Base-by-base conservation (phyloP, 2,329 filamentous ascomycete genomes). In the Claviceps fusiformis region DNA sequence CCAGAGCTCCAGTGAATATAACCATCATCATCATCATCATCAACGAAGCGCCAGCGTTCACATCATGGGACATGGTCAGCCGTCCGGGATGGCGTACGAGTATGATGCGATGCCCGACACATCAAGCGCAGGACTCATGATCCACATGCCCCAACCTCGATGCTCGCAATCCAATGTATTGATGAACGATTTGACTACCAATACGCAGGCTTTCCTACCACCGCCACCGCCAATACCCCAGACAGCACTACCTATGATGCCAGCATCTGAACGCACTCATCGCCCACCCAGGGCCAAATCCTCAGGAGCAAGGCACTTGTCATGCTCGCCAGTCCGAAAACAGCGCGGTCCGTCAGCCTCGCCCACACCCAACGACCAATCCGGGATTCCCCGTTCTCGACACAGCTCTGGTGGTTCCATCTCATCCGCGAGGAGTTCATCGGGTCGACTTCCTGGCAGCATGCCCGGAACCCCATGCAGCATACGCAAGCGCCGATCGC, bases 71-170 rank as follows among this genome's bases (percentile, higher is more conserved):
- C 71, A 74, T 55, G 64, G 63, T 15, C 71, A 73, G 46, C 71
- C 73, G 24, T 61, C 63, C 9, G 70, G 72, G 24, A 62, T 75
- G 45, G 62, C 69, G 0, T 75, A 73, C 55, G 71, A 74, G 48
- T 73, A 72, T 57, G 64, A 62, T 13, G 46, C 57, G 8, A 55
- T 68, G 57, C 61, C 68, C 27, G 65, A 69, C 47, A 61, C 66
- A 50, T 65, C 63, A 58, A 59, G 61, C 13, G 60, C 64, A 31
- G 75, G 75, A 1, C 72, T 80, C 56, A 75, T 78, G 73, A 76
- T 80, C 56, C 74, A 79, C 60, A 77, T 78, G 75, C 76, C 75
- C 19, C 75, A 76, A 56, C 71, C 75, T 4, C 73, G 61, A 29
- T 60, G 60, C 6, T 56, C 59, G 17, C 60, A 68, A 33, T 66